A percentile compares a stretch with the other conserved stretches of the same genome.
Evolutionary conservation across 352 stramenopile genomes (phyloP).

Genomic region (Phytophthora cactorum): DNA sequence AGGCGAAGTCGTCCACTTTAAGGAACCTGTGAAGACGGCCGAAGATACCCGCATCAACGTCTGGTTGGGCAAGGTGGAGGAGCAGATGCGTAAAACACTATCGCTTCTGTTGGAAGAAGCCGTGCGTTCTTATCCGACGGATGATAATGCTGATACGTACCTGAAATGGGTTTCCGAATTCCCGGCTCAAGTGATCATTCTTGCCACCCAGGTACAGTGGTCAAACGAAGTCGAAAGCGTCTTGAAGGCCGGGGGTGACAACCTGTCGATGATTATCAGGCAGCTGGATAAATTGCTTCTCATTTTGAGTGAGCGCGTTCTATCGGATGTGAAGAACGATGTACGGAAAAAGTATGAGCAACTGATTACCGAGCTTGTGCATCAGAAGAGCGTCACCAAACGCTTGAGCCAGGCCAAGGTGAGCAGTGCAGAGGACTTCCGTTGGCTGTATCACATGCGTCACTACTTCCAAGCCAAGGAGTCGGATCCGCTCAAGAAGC

Average conservation of each 20-base stretch:
- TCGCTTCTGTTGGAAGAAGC: conserved; percentile 95
- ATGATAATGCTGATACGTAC: conserved; percentile 89
- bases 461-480: conserved; percentile 95
- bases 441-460: conserved; percentile 99
- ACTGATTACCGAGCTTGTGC: conserved; percentile 99
- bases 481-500: conserved; percentile 89
- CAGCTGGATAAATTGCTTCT: conserved; percentile 90
- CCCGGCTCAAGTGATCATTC: conserved; percentile 99
- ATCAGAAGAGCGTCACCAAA: conserved; percentile 98
- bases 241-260: conserved; percentile 71
- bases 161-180: conserved; percentile 97
- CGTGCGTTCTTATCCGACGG: conserved; percentile 79
- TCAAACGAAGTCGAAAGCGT: conserved; percentile 93
- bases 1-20: conserved; percentile 97
- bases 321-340: conserved; percentile 94
- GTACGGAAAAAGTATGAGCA: conserved; percentile 99
- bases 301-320: conserved; percentile 96
- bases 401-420: conserved; percentile 90
- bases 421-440: conserved; percentile 93
- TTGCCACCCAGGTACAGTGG: conserved; percentile 98
- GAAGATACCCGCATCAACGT: conserved; percentile 93
- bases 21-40: conserved; percentile 91
- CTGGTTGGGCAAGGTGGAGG: conserved; percentile 98
- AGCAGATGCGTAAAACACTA: conserved; percentile 97
- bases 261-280: conserved; percentile 56